Evolutionary conservation across 192 early-diverging fungal species (phyloP), one percentile per base, ranked within the genome.

Genomic region (Tieghemiomyces parasiticus): DNA sequence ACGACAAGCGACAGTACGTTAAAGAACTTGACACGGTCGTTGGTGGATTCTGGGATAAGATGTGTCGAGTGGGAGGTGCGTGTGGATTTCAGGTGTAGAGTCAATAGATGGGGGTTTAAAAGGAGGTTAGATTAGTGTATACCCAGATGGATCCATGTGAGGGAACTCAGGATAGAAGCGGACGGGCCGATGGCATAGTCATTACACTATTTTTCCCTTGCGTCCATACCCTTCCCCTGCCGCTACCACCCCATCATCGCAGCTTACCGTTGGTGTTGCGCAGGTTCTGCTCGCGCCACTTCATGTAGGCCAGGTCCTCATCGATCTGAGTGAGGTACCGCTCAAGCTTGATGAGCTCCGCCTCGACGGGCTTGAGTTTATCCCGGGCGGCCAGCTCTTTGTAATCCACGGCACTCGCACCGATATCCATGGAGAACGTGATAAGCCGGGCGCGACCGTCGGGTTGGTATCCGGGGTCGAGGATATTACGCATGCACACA

Each of bases 241-340:
- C n/a, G n/a, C n/a, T n/a, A n/a, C n/a, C n/a, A n/a, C n/a, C n/a
- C n/a, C n/a, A n/a, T n/a, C n/a, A n/a, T n/a, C n/a, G n/a, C 20
- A 46, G 63, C 38, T 64, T 75, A 87, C 84, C 86, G 71, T 94
- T 96, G 22, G 89, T 85, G 63, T 93, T 81, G 64, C 93, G 76
- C 85, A 96, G 81, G 51, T 77, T 74, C 60, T 75, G 77, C 65
- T 96, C 93, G 46, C 89, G 73, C 34, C 63, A 67, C 72, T 92
- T 89, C 53, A 94, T 66, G 60, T 82, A 79, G 61, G 91, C 84
- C 83, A 96, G 86, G 53, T 93, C 82, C n/a, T 82, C 85, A 33
- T 84, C 70, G 60, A 94, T 79, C 46, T 89, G 85, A 59, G 82
- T 75, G 58, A 88, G 70, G 14, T 87, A 65, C 66, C 78, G 76